A percentile compares a stretch with the other conserved stretches of the same genome.
These are phyloP conservation scores for Stellera chamaejasme DNA, from an alignment of 345 rosid genomes.

Conservation along the genomic window DNA sequence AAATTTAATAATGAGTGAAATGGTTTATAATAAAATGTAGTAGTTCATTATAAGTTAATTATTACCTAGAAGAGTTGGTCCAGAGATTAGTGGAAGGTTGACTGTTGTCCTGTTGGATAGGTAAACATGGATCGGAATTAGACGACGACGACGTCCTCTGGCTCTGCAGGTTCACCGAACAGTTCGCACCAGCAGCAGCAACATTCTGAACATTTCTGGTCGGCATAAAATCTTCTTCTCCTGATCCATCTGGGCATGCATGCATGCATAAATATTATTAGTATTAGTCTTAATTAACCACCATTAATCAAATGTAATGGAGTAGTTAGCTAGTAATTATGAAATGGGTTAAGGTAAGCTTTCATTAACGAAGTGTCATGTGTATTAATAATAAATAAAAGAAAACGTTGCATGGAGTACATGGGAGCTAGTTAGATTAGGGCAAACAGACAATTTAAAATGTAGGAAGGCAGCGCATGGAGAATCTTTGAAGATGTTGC, in stretches of 20 bases:
- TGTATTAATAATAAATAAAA: too few relatives aligned
- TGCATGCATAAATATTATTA: too few relatives aligned
- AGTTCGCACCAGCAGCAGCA: background rate
- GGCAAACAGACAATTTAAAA: too few relatives aligned
- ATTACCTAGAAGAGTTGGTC: constrained; percentile 35
- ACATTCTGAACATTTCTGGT: constrained; percentile 9
- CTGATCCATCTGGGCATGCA: constrained; percentile 30
- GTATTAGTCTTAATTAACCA: too few relatives aligned
- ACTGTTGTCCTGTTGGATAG: constrained; percentile 14
- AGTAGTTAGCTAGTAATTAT: too few relatives aligned
- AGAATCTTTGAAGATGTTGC: background rate
- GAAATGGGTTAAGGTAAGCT: background rate
- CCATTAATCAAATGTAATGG: background rate
- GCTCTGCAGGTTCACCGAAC: constrained; percentile 3
- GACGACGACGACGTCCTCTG: too few relatives aligned
- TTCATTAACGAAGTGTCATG: too few relatives aligned
- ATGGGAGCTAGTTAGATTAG: too few relatives aligned
- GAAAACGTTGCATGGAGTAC: too few relatives aligned
- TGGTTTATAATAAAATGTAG: too few relatives aligned
- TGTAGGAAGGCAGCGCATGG: background rate
- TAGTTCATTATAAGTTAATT: too few relatives aligned
- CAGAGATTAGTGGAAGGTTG: constrained; percentile 15
- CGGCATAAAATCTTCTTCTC: constrained; percentile 32
- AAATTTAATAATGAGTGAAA: too few relatives aligned
- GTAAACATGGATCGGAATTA: constrained; percentile 9